phyloP scores from a whole-genome alignment of 495 filamentous ascomycete species.

The Hypoxylon perforatum region DNA sequence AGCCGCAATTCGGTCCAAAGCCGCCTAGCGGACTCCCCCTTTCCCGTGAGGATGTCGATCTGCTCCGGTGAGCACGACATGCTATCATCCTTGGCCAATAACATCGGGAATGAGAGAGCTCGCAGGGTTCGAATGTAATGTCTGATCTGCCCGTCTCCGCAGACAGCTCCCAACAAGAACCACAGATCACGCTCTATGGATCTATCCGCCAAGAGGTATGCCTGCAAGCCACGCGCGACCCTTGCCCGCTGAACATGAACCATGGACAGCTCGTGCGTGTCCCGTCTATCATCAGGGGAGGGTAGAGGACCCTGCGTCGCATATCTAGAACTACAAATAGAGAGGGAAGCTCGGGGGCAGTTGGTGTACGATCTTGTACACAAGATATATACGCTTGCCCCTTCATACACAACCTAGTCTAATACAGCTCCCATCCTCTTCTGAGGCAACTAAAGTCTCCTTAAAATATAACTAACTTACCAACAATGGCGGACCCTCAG shows the following conservation, averaged over 20 bases:
- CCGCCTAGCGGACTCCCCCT: background rate
- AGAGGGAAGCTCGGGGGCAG: too few relatives aligned
- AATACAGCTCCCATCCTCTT: too few relatives aligned
- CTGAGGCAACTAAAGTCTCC: background rate
- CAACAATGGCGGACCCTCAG: slow-evolving; percentile 29
- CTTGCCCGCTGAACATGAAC: background rate
- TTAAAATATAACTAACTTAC: background rate
- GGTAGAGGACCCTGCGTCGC: background rate
- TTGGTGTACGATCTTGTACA: too few relatives aligned
- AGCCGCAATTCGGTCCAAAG: background rate
- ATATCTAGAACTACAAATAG: too few relatives aligned
- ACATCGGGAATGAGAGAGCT: background rate
- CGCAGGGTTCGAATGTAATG: background rate
- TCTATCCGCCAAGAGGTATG: background rate
- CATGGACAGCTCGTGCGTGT: too few relatives aligned
- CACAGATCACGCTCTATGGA: background rate
- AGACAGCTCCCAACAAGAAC: background rate
- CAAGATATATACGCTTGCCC: too few relatives aligned
- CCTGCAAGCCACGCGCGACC: background rate
- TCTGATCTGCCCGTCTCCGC: background rate
- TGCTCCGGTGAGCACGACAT: background rate
- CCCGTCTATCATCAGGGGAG: background rate
- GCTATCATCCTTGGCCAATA: background rate
- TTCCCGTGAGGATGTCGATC: background rate
- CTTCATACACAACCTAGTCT: too few relatives aligned